phyloP scores from a whole-genome alignment of 2,329 filamentous ascomycete genomes.

The Colletotrichum endophyticum region DNA sequence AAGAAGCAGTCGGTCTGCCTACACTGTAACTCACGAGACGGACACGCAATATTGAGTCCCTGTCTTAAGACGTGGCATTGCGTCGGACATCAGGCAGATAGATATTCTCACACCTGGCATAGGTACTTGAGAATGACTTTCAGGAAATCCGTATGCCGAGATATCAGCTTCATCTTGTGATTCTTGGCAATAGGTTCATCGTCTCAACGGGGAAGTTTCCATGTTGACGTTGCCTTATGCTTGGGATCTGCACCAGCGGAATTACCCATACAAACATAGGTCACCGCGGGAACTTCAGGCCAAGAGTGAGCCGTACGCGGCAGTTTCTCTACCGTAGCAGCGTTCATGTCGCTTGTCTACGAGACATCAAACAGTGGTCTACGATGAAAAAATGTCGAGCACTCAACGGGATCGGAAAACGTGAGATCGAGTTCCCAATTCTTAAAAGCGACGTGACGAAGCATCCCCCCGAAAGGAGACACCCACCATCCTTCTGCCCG shows the following conservation, averaged over 20 bases:
- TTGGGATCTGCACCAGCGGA: background rate
- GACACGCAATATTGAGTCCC: background rate
- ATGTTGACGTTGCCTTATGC: background rate
- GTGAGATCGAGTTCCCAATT: slow-evolving; percentile 63
- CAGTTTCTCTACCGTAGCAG: background rate
- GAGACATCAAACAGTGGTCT: background rate
- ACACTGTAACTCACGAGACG: background rate
- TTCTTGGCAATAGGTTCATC: background rate
- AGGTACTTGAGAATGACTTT: background rate
- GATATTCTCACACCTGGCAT: background rate
- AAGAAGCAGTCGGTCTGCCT: background rate
- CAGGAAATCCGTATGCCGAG: background rate
- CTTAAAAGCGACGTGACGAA: slow-evolving; percentile 62
- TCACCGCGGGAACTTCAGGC: background rate
- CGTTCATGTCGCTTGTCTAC: background rate
- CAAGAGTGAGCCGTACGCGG: background rate
- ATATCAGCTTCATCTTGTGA: background rate
- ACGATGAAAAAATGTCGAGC: slow-evolving; percentile 52
- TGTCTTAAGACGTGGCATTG: background rate
- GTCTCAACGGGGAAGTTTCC: background rate
- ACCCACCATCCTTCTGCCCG: slow-evolving; percentile 57
- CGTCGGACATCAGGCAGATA: background rate
- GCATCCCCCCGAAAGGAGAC: slow-evolving; percentile 21
- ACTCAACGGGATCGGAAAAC: slow-evolving; percentile 70
- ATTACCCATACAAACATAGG: background rate